A percentile compares a stretch with the other conserved stretches of the same genome.
These are phyloP conservation scores for Diaporthe capsici DNA, from an alignment of 2,329 filamentous ascomycete genomes.

Conservation along the genomic window DNA sequence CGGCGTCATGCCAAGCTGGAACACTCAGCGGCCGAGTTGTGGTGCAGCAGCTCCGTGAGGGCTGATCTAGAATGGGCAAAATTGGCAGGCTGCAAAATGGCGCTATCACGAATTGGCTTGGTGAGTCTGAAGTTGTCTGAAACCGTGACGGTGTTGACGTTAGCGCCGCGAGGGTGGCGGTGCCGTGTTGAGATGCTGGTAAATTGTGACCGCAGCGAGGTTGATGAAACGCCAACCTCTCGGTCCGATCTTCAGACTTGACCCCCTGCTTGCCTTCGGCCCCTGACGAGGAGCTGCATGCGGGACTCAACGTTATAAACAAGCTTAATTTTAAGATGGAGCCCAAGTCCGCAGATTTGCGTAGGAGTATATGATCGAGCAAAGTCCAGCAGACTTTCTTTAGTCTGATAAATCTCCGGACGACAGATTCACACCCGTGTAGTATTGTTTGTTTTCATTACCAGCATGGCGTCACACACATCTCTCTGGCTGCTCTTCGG, in stretches of 20 bases:
- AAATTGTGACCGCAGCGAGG: background rate
- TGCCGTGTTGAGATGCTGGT: background rate
- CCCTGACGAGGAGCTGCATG: background rate
- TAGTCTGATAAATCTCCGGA: constrained; percentile 29
- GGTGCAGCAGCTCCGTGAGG: background rate
- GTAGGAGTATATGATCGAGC: background rate
- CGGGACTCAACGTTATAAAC: constrained; percentile 10
- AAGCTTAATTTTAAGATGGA: constrained; percentile 31
- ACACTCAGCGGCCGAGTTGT: background rate
- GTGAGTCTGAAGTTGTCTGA: constrained; percentile 7
- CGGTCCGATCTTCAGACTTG: constrained; percentile 34
- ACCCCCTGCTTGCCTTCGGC: background rate
- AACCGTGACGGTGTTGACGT: constrained; percentile 17
- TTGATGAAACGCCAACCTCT: constrained; percentile 31
- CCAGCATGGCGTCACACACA: background rate
- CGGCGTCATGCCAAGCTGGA: constrained; percentile 25
- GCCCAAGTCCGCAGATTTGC: background rate
- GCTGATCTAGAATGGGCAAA: background rate
- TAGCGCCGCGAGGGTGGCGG: constrained; percentile 22
- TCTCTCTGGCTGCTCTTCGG: background rate
- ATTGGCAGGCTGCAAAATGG: background rate
- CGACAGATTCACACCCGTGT: background rate
- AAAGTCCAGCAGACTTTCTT: constrained; percentile 20
- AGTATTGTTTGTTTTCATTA: background rate
- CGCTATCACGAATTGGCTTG: background rate